Evolutionary conservation across 805 yeast species (phyloP), one percentile per base, ranked within the genome.

Genomic region (Metschnikowia hibisci): DNA sequence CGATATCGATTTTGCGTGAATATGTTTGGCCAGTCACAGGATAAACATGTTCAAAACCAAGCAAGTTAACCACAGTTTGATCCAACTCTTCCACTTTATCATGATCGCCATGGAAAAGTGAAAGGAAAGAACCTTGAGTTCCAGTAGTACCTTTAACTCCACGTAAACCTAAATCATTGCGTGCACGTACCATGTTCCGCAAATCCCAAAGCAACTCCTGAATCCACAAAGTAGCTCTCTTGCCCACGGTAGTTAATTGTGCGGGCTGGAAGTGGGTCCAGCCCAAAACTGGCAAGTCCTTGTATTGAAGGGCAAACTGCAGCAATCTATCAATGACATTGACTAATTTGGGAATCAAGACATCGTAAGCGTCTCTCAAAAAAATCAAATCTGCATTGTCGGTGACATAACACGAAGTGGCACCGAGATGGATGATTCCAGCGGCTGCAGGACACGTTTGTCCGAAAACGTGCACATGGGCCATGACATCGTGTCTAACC

Each of bases 251-350:
- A 54, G 98, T 91, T 65, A 93, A 80, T 74, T 93, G 99, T 42
- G 99, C 99, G 12, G 99, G 99, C 74, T 93, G 99, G 81, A 93
- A 93, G 69, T 93, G 99, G 45, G 99, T 93, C 98, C 98, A 93
- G 28, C 99, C 99, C 53, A 93, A 77, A 34, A 90, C 96, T 29
- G 99, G 98, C 68, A 90, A 68, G 66, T 93, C 98, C 73, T 93
- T 93, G 76, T 91, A 80, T 66, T 86, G 81, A 51, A 88, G 63
- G 35, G 99, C 98, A 66, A 93, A 93, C 63, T 85, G 73, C 47
- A 88, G 69, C 63, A 93, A 75, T 67, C 96, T 80, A 75, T 90
- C 84, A 57, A 93, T 93, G 53, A 93, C 98, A 58, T 93, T 93
- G 57, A 89, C 98, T 56, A 93, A 78, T 69, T 93, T 93, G 51